A percentile compares a stretch with the other conserved stretches of the same genome.
phyloP scores from a whole-genome alignment of 148 eudicot species.

The Cornus kousa region DNA sequence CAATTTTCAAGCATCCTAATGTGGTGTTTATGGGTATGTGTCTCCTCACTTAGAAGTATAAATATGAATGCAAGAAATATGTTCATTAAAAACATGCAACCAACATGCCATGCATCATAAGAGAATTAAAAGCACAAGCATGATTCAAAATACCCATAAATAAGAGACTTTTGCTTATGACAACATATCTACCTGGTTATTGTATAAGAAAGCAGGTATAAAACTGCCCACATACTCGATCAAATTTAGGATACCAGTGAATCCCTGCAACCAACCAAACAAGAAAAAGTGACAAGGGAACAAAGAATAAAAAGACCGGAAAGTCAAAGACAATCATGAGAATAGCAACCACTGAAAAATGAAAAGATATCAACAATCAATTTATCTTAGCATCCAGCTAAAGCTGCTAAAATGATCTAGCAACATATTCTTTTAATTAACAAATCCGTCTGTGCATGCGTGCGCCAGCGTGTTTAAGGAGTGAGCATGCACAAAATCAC shows the following conservation, averaged over 20 bases:
- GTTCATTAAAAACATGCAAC: background rate
- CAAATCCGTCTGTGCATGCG: background rate
- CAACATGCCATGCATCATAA: background rate
- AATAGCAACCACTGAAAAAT: background rate
- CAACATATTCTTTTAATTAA: background rate
- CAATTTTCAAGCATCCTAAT: background rate
- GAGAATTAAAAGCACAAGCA: background rate
- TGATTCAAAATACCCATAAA: background rate
- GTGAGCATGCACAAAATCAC: background rate
- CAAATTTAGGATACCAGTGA: constrained; percentile 67
- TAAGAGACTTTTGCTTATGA: background rate
- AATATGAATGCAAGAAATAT: background rate
- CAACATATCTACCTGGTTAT: constrained; percentile 62
- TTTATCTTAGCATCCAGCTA: background rate
- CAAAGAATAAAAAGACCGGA: background rate
- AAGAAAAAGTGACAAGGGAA: constrained; percentile 4
- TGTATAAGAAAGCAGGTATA: constrained; percentile 74
- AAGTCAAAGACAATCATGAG: constrained; percentile 2
- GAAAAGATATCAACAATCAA: background rate
- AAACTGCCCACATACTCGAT: constrained; percentile 58
- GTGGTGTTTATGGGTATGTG: background rate
- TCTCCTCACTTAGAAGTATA: background rate
- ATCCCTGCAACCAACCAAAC: constrained; percentile 54
- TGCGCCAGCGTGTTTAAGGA: background rate
- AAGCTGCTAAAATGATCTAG: background rate